Evolutionary conservation across 352 stramenopile species (phyloP), one percentile per base, ranked within the genome.

Genomic region (Globisporangium apiculatum): DNA sequence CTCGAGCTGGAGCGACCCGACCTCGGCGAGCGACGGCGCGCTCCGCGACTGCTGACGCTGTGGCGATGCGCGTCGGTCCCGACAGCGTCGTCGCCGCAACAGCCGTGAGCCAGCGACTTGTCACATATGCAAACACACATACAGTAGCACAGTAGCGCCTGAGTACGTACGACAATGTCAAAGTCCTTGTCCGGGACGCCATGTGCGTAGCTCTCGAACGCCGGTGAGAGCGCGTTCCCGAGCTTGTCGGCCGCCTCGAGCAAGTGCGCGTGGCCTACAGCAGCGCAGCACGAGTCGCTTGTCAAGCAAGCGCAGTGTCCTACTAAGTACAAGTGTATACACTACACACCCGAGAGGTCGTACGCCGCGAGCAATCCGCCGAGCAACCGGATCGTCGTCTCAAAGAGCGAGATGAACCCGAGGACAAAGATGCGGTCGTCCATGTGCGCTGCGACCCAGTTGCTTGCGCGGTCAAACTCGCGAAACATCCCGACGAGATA

Each of bases 341-440:
- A 50, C 9, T 10, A 51, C 60, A 6, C 50, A 79, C 76, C 73
- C 5, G 76, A 86, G 48, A 90, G 71, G 46, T 86, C 75, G 54
- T 79, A 89, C 10, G 83, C 69, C 17, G 83, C 87, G 17, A 92
- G 57, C n/a, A 91, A 48, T 4, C 82, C 79, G 56, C 83, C 83
- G 50, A 92, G 68, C 37, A 87, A 67, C 4, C 83, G 78, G 64
- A 92, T 92, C 10, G 83, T 91, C 42, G 80, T 91, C 61, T 92
- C 83, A 59, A 92, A 92, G 54, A 92, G 64, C 62, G 76, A 89
- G 53, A 92, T 76, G 57, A 74, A 86, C 37, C 69, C 76, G 17
- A 48, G 55, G 52, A 82, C 60, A 61, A 86, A 84, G 65, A 93
- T 91, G 15, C 78, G 72, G 10, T 73, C 50, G 48, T 88, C 71